Percentiles rank a stretch among this genome's conserved stretches.
phyloP scores from a whole-genome alignment of 768 basidiomycete genomes.

The Mycena metata region DNA sequence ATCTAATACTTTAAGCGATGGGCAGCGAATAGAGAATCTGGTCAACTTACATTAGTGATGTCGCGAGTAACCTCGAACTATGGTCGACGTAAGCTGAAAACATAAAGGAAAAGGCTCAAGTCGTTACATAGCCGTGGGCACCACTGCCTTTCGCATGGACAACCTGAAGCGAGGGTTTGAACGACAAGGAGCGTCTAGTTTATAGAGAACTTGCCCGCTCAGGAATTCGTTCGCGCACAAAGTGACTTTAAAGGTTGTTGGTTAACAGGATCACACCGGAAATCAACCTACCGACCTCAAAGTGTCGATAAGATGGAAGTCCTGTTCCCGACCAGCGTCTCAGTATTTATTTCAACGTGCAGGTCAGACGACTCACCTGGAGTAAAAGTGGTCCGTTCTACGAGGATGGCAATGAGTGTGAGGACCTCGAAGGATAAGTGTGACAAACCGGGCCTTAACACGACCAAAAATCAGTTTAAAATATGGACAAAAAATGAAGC shows the following conservation, averaged over 20 bases:
- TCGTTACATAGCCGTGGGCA: conserved; percentile 34
- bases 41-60: conserved; percentile 27
- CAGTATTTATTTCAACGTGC: not conserved
- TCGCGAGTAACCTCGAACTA: conserved; percentile 39
- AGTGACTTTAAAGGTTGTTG: conserved; percentile 1
- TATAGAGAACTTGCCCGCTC: conserved; percentile 26
- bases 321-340: not conserved
- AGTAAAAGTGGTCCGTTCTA: conserved; percentile 34
- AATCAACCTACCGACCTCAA: not conserved
- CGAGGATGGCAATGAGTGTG: not conserved
- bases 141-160: conserved; percentile 39
- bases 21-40: not conserved
- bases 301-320: conserved; percentile 34
- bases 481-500: not conserved
- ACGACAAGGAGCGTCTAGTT: not conserved
- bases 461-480: not conserved
- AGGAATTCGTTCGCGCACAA: conserved; percentile 31
- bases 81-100: not conserved
- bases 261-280: too few relatives aligned
- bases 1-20: conserved; percentile 15
- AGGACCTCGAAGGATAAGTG: not conserved
- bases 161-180: conserved; percentile 7
- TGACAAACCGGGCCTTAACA: conserved; percentile 24
- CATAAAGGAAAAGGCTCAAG: not conserved
- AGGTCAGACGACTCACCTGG: conserved; percentile 10